These are phyloP conservation scores for Fusarium pseudoanthophilum DNA, from an alignment of 2,329 filamentous ascomycete genomes.

Conservation along the genomic window DNA sequence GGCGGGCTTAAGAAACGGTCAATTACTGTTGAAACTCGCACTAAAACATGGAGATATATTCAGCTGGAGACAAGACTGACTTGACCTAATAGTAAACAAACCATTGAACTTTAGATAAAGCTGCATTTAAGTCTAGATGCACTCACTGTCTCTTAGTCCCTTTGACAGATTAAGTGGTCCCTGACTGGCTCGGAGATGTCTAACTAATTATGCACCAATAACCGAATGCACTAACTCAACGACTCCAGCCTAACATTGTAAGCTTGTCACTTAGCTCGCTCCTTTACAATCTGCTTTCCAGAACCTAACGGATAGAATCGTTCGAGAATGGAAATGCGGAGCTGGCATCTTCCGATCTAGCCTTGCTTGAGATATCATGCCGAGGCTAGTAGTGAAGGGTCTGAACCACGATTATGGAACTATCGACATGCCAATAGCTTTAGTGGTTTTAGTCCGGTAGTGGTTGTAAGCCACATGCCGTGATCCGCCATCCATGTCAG, in stretches of 20 bases:
- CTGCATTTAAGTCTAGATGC: not conserved
- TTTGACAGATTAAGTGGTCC: not conserved
- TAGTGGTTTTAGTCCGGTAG: not conserved
- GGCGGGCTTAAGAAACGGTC: no score
- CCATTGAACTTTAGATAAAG: not conserved
- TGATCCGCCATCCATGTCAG: not conserved
- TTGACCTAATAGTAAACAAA: not conserved
- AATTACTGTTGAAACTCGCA: fast-evolving
- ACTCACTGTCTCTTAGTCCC: not conserved
- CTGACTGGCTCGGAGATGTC: not conserved
- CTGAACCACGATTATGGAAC: not conserved
- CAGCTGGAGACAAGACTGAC: not conserved
- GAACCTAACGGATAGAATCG: not conserved
- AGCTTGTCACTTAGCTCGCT: not conserved
- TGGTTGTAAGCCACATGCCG: not conserved
- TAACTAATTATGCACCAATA: conserved; percentile 2
- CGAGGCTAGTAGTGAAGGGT: not conserved
- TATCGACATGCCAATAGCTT: not conserved
- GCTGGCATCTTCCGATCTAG: not conserved
- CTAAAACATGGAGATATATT: not conserved
- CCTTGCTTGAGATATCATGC: not conserved
- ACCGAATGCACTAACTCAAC: not conserved
- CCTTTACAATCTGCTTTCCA: not conserved
- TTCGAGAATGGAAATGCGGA: conserved; percentile 2
- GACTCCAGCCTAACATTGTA: not conserved